Percentiles rank a stretch among this genome's conserved stretches.
Conservation (phyloP, 2,329 filamentous ascomycete species). For the Seiridium cupressi region DNA sequence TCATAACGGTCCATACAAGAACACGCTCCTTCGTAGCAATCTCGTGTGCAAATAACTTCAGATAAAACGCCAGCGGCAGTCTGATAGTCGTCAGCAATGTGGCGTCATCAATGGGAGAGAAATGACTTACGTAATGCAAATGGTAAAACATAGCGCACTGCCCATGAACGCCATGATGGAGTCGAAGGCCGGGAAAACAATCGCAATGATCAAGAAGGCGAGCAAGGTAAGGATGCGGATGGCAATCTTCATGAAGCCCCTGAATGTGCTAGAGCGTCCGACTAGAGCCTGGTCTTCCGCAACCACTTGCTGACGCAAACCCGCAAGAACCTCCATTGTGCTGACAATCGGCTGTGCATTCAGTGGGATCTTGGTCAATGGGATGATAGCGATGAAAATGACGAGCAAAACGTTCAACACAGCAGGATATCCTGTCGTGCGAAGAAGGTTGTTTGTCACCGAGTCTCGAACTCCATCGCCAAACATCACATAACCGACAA, state of each 20-base stretch:
- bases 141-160: constrained; percentile 85
- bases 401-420: constrained; percentile 76
- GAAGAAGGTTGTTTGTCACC: constrained; percentile 86
- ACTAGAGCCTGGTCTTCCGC: constrained; percentile 45
- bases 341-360: constrained; percentile 86
- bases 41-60: constrained; percentile 81
- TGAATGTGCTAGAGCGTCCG: constrained; percentile 55
- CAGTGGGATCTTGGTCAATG: constrained; percentile 90
- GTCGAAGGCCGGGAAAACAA: constrained; percentile 74
- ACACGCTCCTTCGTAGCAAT: constrained; percentile 62
- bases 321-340: constrained; percentile 77
- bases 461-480: constrained; percentile 84
- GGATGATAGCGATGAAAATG: constrained; percentile 86
- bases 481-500: constrained; percentile 91
- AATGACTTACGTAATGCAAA: constrained; percentile 72
- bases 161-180: constrained; percentile 90
- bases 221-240: constrained; percentile 66
- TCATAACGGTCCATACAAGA: constrained; percentile 67
- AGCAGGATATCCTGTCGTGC: constrained; percentile 70
- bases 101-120: neutral
- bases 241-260: constrained; percentile 55
- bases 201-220: constrained; percentile 73
- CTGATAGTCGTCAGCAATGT: constrained; percentile 21
- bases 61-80: constrained; percentile 81
- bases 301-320: constrained; percentile 54